Evolutionary conservation across 192 early-diverging fungal genomes (phyloP), one percentile per base, ranked within the genome.

Genomic region (Diversispora epigaea): DNA sequence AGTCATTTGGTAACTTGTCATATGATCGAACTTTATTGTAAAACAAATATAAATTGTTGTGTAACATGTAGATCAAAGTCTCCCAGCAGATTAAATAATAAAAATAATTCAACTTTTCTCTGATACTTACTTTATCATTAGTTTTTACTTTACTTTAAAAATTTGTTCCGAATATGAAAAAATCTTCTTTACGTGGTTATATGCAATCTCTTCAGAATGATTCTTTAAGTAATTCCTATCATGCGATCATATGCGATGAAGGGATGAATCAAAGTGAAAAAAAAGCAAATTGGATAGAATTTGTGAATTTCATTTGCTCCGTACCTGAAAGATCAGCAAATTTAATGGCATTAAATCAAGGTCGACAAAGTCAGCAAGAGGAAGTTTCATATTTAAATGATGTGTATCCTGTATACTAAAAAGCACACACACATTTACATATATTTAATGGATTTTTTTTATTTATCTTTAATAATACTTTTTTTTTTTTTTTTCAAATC

Each of bases 341-440:
- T 67, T 45, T 49, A 21, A 67, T 47, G 43, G n/a, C 19, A 6
- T 67, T 67, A 4, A 44, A 47, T 67, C 43, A 67, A 43, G 47
- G 8, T 47, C 50, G 17, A 52, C 47, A 4, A 50, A 40, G 21
- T 47, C 47, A 2, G 17, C n/a, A 0, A 21, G 65, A 67, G 6
- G 43, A 67, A 14, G 9, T 14, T 67, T 8, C 7, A 45, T 45
- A 47, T 32, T n/a, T 67, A 10, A 67, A 5, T 25, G 45, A 47
- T 19, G n/a, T 45, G 65, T 67, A 67, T 67, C 65, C 65, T 49
- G 65, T 67, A 67, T 67, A 43, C 65, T 49, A 32, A 21, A 47
- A 25, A n/a, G 43, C 44, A 64, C 9, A 14, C 3, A 44, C 39
- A 64, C 6, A 1, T 17, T 0, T 54, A 11, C 0, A 11, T 10